Evolutionary conservation across 441 rosid genomes (phyloP).

Genomic region (Aquilaria agallochum): DNA sequence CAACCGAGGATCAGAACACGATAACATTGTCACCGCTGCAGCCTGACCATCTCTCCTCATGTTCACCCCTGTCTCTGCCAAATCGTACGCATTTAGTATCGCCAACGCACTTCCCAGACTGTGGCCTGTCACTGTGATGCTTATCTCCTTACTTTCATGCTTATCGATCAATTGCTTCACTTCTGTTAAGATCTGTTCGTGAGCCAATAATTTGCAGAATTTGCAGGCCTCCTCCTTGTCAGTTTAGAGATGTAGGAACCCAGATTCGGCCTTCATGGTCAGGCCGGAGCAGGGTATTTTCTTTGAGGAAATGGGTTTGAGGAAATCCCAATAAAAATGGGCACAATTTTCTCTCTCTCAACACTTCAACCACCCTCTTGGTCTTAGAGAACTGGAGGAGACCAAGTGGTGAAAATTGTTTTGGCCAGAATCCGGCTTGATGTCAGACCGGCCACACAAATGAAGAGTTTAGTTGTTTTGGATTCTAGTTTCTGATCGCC

Average conservation of each 20-base stretch:
- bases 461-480: too few relatives aligned
- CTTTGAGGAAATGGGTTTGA: slow-evolving; percentile 41
- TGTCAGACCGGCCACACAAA: too few relatives aligned
- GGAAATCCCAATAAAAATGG: slow-evolving; percentile 25
- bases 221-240: slow-evolving; percentile 47
- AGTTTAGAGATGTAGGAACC: slow-evolving; percentile 49
- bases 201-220: slow-evolving; percentile 45
- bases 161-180: slow-evolving; percentile 35
- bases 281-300: slow-evolving; percentile 62
- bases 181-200: slow-evolving; percentile 49
- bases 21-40: slow-evolving; percentile 40
- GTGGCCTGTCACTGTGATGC: slow-evolving; percentile 61
- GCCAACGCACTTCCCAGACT: slow-evolving; percentile 63
- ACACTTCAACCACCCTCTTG: too few relatives aligned
- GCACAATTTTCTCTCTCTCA: too few relatives aligned
- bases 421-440: too few relatives aligned
- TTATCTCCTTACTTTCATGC: slow-evolving; percentile 39
- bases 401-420: too few relatives aligned
- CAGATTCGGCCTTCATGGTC: slow-evolving; percentile 51
- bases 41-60: slow-evolving; percentile 28
- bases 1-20: slow-evolving; percentile 52
- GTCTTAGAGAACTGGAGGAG: too few relatives aligned
- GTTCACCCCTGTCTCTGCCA: slow-evolving; percentile 55
- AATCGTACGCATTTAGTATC: slow-evolving; percentile 54
- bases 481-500: too few relatives aligned